Conservation (phyloP, 805 yeast species). For the Wickerhamomyces subpelliculosus region DNA sequence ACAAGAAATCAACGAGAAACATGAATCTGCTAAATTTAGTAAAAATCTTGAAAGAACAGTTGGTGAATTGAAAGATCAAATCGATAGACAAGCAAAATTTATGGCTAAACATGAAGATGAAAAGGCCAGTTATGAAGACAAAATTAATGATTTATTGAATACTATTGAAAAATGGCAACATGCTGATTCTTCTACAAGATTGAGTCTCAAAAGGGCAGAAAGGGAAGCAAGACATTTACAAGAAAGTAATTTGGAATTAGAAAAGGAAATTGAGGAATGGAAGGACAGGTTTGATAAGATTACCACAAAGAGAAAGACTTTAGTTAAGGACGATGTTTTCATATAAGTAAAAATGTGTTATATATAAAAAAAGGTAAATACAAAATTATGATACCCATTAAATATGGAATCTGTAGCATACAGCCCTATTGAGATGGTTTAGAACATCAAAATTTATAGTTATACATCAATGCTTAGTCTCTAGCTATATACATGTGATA, state of each 20-base stretch:
- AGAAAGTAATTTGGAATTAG: slow-evolving; percentile 44
- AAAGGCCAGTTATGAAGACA: slow-evolving; percentile 46
- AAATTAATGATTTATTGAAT: slow-evolving; percentile 38
- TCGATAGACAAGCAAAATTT: slow-evolving; percentile 43
- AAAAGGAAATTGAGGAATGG: slow-evolving; percentile 54
- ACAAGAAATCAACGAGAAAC: slow-evolving; percentile 37
- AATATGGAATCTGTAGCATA: neutral
- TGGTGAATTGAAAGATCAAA: slow-evolving; percentile 45
- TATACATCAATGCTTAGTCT: too few relatives aligned
- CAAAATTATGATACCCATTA: neutral
- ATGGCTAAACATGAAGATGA: slow-evolving; percentile 52
- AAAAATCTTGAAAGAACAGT: slow-evolving; percentile 45
- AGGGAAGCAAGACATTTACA: slow-evolving; percentile 51
- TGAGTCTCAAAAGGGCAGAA: slow-evolving; percentile 39
- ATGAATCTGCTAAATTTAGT: slow-evolving; percentile 45
- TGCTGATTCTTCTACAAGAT: slow-evolving; percentile 37
- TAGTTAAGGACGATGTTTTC: slow-evolving; percentile 20
- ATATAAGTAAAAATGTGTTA: slow-evolving; percentile 9
- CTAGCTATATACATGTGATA: too few relatives aligned
- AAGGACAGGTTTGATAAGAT: slow-evolving; percentile 30
- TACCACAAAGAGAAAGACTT: slow-evolving; percentile 12
- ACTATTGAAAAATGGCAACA: slow-evolving; percentile 36
- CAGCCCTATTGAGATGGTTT: too few relatives aligned
- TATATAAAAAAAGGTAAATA: neutral
- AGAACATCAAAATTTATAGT: too few relatives aligned